phyloP scores from a whole-genome alignment of 2,329 filamentous ascomycete genomes.

The Ophiosphaerella narmari region DNA sequence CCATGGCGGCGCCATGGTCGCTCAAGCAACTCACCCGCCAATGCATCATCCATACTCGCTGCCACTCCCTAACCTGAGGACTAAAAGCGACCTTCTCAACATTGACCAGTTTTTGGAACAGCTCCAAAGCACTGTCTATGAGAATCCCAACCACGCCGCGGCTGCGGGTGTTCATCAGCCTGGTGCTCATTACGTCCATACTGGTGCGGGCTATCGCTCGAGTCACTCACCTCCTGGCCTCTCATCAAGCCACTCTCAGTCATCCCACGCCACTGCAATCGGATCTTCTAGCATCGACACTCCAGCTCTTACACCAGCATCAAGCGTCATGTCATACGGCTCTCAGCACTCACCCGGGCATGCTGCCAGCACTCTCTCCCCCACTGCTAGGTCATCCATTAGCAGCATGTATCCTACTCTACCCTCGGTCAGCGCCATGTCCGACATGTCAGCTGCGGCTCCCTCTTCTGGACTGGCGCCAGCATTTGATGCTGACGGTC shows the following conservation, averaged over 20 bases:
- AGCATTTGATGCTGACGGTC: constrained; percentile 64
- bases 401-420: constrained; percentile 75
- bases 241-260: constrained; percentile 45
- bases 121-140: constrained; percentile 94
- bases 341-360: constrained; percentile 77
- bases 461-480: constrained; percentile 71
- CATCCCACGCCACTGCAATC: constrained; percentile 58
- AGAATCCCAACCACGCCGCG: constrained; percentile 82
- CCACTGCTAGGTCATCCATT: constrained; percentile 60
- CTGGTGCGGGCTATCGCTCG: constrained; percentile 57
- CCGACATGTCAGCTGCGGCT: constrained; percentile 63
- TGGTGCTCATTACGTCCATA: constrained; percentile 67
- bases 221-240: constrained; percentile 61
- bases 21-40: constrained; percentile 62
- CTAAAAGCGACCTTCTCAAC: constrained; percentile 90
- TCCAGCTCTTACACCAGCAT: constrained; percentile 76
- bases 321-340: constrained; percentile 75
- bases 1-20: constrained; percentile 57
- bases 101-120: constrained; percentile 95
- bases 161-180: constrained; percentile 77
- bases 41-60: constrained; percentile 84
- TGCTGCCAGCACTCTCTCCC: constrained; percentile 65
- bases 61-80: constrained; percentile 86
- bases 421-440: constrained; percentile 70
- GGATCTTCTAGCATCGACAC: constrained; percentile 60